phyloP scores from a whole-genome alignment of 169 alveolate genomes.

The Plasmodium vivax region DNA sequence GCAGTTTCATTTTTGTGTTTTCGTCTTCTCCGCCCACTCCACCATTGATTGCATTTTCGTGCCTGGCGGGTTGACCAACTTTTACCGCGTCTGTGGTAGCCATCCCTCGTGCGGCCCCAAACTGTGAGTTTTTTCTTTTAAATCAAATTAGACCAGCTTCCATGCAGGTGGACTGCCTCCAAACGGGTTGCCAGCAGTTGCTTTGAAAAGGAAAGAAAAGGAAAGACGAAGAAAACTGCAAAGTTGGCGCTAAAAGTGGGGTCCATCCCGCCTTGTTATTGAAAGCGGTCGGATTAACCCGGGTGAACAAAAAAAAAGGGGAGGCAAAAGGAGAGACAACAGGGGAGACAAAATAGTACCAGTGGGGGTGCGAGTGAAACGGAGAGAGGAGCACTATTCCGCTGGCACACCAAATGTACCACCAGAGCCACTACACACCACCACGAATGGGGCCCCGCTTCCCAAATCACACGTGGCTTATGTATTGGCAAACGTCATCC shows the following conservation, averaged over 20 bases:
- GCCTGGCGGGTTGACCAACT: not conserved
- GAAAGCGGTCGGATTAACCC: not conserved
- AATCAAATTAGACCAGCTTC: not conserved
- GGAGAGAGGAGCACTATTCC: not conserved
- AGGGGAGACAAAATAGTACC: not conserved
- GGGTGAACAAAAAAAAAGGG: not conserved
- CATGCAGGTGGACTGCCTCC: not conserved
- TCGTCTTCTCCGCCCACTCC: not conserved
- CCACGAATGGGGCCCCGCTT: not conserved
- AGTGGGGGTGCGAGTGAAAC: not conserved
- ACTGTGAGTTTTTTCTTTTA: not conserved
- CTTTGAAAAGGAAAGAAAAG: not conserved
- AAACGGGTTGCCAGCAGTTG: not conserved
- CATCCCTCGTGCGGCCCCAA: not conserved
- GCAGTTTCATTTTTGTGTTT: not conserved
- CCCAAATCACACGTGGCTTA: not conserved
- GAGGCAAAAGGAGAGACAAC: not conserved
- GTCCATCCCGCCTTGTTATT: not conserved
- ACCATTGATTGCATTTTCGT: not conserved
- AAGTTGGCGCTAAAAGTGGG: not conserved
- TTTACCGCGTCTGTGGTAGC: not conserved
- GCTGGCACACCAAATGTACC: not conserved
- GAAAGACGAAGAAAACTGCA: not conserved
- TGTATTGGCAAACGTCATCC: slow-evolving; percentile 57
- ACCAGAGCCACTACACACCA: not conserved